These are phyloP conservation scores for Penicillium capsulatum DNA, from an alignment of 2,329 filamentous ascomycete species.

Conservation along the genomic window DNA sequence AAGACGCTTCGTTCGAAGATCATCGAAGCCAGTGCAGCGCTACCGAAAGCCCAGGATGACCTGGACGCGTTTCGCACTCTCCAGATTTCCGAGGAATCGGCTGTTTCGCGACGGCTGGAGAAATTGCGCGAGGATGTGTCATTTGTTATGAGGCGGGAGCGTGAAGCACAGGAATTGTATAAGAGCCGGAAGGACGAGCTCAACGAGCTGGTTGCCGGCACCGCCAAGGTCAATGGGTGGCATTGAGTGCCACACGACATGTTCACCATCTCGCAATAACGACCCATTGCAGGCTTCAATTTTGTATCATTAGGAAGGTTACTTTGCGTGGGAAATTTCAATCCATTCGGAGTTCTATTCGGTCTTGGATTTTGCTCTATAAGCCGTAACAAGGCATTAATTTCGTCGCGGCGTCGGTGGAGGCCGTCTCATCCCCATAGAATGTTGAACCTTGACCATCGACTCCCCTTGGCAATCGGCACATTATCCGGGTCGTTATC, in stretches of 20 bases:
- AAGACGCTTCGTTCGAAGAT: constrained; percentile 79
- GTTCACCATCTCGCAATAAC: constrained; percentile 4
- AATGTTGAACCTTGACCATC: constrained; percentile 32
- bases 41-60: constrained; percentile 68
- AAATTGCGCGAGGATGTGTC: constrained; percentile 76
- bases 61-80: constrained; percentile 71
- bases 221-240: constrained; percentile 37
- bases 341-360: neutral
- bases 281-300: constrained; percentile 13
- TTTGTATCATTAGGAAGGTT: constrained; percentile 17
- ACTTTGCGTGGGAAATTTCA: constrained; percentile 3
- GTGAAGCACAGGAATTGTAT: constrained; percentile 87
- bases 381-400: too few species aligned
- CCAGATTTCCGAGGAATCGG: constrained; percentile 73
- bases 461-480: constrained; percentile 22
- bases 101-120: constrained; percentile 67
- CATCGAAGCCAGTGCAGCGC: constrained; percentile 64
- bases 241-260: constrained; percentile 22
- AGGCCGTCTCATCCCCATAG: constrained; percentile 27
- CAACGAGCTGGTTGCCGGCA: constrained; percentile 50
- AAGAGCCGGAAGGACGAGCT: constrained; percentile 73
- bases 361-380: too few species aligned
- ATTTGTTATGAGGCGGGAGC: constrained; percentile 73
- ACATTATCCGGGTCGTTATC: constrained; percentile 35
- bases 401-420: too few species aligned